phyloP scores from a whole-genome alignment of 805 yeast species.

The Teunomyces kruisii region DNA sequence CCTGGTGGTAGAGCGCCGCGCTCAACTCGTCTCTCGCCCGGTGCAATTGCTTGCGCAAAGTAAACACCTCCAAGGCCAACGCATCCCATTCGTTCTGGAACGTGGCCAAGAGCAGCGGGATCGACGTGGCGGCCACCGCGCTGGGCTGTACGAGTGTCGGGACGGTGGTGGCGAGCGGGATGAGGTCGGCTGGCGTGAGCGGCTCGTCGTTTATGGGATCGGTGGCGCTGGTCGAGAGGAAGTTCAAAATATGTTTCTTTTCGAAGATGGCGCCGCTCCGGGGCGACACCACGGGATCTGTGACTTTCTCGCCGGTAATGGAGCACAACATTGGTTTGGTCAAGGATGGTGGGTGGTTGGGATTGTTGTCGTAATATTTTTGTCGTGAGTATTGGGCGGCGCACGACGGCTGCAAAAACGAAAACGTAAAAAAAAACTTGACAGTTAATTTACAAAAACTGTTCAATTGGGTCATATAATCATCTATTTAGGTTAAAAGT shows the following conservation, averaged over 20 bases:
- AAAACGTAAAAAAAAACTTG: no score
- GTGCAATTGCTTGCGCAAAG: slow-evolving; percentile 68
- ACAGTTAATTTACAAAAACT: no score
- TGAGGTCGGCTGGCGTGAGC: slow-evolving; percentile 55
- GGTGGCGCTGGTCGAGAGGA: slow-evolving; percentile 59
- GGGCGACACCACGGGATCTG: slow-evolving; percentile 75
- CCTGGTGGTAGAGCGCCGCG: slow-evolving; percentile 76
- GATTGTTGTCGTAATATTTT: no score
- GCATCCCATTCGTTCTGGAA: slow-evolving; percentile 93
- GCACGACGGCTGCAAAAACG: not conserved
- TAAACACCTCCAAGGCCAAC: slow-evolving; percentile 74
- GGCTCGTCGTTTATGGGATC: slow-evolving; percentile 79
- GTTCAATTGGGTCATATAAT: no score
- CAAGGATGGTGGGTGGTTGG: no score
- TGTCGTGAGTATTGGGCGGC: not conserved
- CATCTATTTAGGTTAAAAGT: not conserved
- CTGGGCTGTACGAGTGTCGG: slow-evolving; percentile 26
- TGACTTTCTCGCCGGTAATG: slow-evolving; percentile 69
- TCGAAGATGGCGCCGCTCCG: slow-evolving; percentile 74
- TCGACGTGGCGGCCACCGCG: slow-evolving; percentile 58
- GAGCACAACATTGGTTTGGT: slow-evolving; percentile 20
- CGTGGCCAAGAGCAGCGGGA: slow-evolving; percentile 72
- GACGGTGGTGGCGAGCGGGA: slow-evolving; percentile 31
- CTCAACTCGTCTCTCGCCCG: slow-evolving; percentile 71
- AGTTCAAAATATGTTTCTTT: slow-evolving; percentile 54